Evolutionary conservation across 257 asterid genomes (phyloP), one percentile per base, ranked within the genome.

Genomic region (Mitragyna speciosa): DNA sequence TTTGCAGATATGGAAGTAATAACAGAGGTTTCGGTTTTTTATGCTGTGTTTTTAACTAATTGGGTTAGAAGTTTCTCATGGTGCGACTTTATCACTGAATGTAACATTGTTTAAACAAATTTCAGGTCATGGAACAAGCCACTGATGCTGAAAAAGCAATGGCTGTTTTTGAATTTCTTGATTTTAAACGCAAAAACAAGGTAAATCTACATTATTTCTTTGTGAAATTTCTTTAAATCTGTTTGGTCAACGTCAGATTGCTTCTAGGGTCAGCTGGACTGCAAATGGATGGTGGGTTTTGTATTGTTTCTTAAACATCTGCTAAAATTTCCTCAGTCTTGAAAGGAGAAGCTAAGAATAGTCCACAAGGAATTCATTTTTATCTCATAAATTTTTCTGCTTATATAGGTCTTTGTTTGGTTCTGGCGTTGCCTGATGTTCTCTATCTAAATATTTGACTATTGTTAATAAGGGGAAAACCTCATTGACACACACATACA

Each of bases 161-260:
- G 97, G 78, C 87, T 82, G 97, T 96, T 79, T 85, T 58, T 14
- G 94, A 92, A 80, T 96, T 96, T 90, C 98, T 96, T 80, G 99
- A 96, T 92, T 90, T 73, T 86, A 96, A 91, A 86, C 99, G 99
- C 83, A 96, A 96, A 84, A 96, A 92, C 89, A 96, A 96, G 99
- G 99, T 94, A 24, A 20, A 79, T 26, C 54, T 58, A 30, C 83
- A 69, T 31, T 73, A 58, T 70, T 80, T 78, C 20, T 70, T 72
- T 26, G 70, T 41, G 75, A 83, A 79, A 48, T 71, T 45, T 24
- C 63, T 65, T 48, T 47, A 28, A 36, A 47, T 63, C 14, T 48
- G 45, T 51, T 14, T 67, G 54, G 69, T 54, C 63, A 26, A 68
- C 69, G 41, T 75, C 30, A 19, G 26, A 41, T 82, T 20, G 70